Evolutionary conservation across 768 basidiomycete species (phyloP), one percentile per base, ranked within the genome.

Genomic region (Lyophyllum shimeji): DNA sequence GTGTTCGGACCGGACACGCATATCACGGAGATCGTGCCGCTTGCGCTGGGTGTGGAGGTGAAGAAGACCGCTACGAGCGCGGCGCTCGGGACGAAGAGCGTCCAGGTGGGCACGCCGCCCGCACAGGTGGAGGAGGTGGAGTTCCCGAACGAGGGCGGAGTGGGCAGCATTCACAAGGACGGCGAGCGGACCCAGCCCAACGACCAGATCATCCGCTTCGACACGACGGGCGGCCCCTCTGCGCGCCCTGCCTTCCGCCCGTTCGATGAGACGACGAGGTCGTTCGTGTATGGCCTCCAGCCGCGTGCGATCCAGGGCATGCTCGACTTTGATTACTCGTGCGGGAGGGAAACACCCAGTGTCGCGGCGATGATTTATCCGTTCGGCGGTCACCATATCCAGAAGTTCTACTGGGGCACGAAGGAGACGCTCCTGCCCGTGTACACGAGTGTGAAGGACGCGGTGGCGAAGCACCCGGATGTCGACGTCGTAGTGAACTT

Each of bases 331-430:
- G 97, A 99, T 81, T 99, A 87, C 78, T 94, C 93, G 13, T 99
- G 97, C 76, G 95, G 95, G 17, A 91, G 97, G 60, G 73, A 83
- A 45, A 82, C 89, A 18, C 95, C 97, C 34, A 90, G 87, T 45
- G 97, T 98, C 61, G 95, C 97, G 25, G 97, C 97, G 37, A 99
- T 98, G 96, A 97, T 99, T 70, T 99, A 99, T 74, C 97, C 96
- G 70, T 99, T 99, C 75, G 97, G 96, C 68, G 96, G 96, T 18
- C 96, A 98, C 77, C 97, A 98, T 78, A 97, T 98, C 74, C 97
- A 99, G 78, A 99, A 99, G 80, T 98, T 99, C 85, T 98, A 99
- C 83, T 98, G 97, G 97, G 97, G 97, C 53, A 98, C 97, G 39
- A 94, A 93, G 79, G 97, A 98, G 81, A 96, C 96, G 2, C 88